Conservation (phyloP, 345 rosid genomes). For the Turnera subulata region DNA sequence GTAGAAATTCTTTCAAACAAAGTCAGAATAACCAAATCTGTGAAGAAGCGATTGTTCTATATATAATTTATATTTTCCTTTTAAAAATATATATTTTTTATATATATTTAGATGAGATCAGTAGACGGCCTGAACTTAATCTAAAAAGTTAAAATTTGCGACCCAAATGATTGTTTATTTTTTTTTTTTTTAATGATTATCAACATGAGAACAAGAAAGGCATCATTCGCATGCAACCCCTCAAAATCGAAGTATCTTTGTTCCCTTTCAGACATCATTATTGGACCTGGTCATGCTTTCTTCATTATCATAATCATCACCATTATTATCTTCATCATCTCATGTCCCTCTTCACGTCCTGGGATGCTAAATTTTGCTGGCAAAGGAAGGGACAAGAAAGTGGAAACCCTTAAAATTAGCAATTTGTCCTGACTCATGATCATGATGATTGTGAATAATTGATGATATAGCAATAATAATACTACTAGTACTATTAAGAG, state of each 20-base stretch:
- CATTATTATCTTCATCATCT: constrained; percentile 5
- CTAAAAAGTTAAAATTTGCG: background rate
- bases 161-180: background rate
- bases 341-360: constrained; percentile 18
- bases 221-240: constrained; percentile 13
- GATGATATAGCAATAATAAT: constrained; percentile 10
- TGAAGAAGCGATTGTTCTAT: background rate
- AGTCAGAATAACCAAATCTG: too few relatives aligned
- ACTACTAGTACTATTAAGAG: background rate
- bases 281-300: constrained; percentile 27
- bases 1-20: too few relatives aligned
- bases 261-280: constrained; percentile 31
- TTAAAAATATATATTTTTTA: background rate
- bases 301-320: constrained; percentile 28
- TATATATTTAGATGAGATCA: background rate
- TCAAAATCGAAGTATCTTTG: constrained; percentile 28
- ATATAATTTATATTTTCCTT: too few relatives aligned
- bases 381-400: constrained; percentile 27
- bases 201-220: constrained; percentile 3
- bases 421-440: constrained; percentile 4
- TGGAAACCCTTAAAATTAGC: constrained; percentile 7
- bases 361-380: constrained; percentile 40
- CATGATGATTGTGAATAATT: constrained; percentile 1
- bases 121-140: constrained; percentile 3
- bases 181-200: constrained; percentile 15